Evolutionary conservation across 495 filamentous ascomycete genomes (phyloP).

Genomic region (Immersiella caudata): DNA sequence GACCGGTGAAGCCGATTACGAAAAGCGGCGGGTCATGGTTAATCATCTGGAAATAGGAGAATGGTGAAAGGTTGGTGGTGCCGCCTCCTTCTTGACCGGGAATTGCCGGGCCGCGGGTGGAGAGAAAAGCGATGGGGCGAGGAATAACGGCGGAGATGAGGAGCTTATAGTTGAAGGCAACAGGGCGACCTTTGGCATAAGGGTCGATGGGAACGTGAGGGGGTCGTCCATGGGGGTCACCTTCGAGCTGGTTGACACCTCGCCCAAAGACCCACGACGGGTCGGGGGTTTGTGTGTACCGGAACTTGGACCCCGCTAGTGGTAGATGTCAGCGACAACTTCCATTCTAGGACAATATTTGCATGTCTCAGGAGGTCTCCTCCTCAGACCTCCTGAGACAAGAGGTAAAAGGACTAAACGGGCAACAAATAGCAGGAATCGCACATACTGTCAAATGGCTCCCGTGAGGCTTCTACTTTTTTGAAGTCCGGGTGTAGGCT

Average conservation of each 20-base stretch:
- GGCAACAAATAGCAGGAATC: too few relatives aligned
- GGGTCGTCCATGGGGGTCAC: constrained; percentile 46
- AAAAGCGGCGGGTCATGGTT: constrained; percentile 91
- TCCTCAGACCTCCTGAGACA: too few relatives aligned
- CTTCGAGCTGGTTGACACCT: constrained; percentile 62
- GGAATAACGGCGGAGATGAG: constrained; percentile 86
- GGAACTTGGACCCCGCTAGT: constrained; percentile 54
- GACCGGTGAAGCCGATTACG: constrained; percentile 69
- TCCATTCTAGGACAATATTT: too few relatives aligned
- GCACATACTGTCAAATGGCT: constrained; percentile 67
- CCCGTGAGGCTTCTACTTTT: constrained; percentile 70
- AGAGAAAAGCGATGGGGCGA: constrained; percentile 67
- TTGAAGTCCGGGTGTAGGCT: constrained; percentile 79
- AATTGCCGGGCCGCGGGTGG: constrained; percentile 47
- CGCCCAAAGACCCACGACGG: constrained; percentile 79
- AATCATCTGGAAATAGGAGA: constrained; percentile 81
- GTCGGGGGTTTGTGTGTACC: constrained; percentile 68
- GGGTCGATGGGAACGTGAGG: constrained; percentile 82
- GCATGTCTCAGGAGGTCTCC: too few relatives aligned
- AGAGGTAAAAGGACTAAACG: too few relatives aligned
- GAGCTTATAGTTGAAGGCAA: constrained; percentile 84
- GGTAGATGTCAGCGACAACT: too few relatives aligned
- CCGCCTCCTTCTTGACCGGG: constrained; percentile 30
- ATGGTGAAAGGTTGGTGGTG: constrained; percentile 75
- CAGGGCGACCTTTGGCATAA: constrained; percentile 67